Conservation (phyloP, 1,284 basidiomycete species). For the Phellinidium pouzarii region DNA sequence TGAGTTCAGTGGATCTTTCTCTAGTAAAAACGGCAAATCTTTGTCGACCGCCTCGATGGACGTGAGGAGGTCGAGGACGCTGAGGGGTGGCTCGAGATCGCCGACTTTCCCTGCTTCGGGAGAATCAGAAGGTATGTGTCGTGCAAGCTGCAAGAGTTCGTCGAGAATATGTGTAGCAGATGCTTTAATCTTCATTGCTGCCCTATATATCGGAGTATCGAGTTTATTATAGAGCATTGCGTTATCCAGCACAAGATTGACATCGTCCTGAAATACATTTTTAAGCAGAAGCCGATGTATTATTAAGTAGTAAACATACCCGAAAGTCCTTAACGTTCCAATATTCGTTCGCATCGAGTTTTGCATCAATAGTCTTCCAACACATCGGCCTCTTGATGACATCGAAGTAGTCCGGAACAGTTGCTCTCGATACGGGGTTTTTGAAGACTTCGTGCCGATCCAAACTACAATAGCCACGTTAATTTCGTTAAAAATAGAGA, state of each 20-base stretch:
- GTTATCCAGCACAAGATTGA: conserved; percentile 80
- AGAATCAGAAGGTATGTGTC: conserved; percentile 5
- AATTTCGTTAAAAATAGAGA: conserved; percentile 7
- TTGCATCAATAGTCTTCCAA: conserved; percentile 77
- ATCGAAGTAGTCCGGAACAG: conserved; percentile 92
- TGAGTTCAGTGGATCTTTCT: conserved; percentile 50
- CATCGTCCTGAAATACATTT: conserved; percentile 53
- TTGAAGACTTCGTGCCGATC: conserved; percentile 76
- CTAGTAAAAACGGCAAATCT: conserved; percentile 43
- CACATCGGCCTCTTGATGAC: conserved; percentile 86
- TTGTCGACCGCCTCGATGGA: conserved; percentile 46
- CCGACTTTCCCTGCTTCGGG: conserved; percentile 32
- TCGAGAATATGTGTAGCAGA: conserved; percentile 53
- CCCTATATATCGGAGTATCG: conserved; percentile 67
- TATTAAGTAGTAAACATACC: conserved; percentile 36
- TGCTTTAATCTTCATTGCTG: conserved; percentile 64
- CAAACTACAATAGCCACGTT: conserved; percentile 39
- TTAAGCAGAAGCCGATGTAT: neutral
- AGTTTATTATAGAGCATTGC: conserved; percentile 83
- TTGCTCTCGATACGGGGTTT: conserved; percentile 69
- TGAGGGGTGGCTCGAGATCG: conserved; percentile 65
- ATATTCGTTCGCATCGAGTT: conserved; percentile 77
- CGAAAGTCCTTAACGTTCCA: conserved; percentile 71
- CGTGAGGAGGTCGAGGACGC: conserved; percentile 47
- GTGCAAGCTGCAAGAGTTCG: conserved; percentile 40